Evolutionary conservation across 2,329 filamentous ascomycete species (phyloP), one percentile per base, ranked within the genome.

Genomic region (Ophiostoma tasmaniense): DNA sequence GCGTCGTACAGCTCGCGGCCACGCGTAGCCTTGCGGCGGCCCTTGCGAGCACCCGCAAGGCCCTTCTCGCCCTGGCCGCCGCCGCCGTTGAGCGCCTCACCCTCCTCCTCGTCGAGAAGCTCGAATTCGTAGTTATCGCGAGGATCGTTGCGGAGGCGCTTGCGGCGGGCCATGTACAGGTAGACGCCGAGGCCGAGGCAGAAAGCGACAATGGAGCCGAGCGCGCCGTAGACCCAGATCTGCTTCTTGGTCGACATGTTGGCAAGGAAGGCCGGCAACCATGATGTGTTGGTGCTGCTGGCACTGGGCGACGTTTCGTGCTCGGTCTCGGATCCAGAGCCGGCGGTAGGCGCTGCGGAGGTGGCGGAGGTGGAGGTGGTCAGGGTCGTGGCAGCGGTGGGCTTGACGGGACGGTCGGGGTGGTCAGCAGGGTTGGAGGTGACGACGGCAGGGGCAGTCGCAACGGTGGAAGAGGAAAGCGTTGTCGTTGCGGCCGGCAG

Each of bases 1-100:
- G 95, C 95, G 81, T 99, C 95, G 77, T 99, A 99, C 62, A 99
- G 81, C 80, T 98, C 94, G 35, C 94, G 93, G 1, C 92, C 95
- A 25, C 92, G 79, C 67, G 84, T 83, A 10, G 69, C 68, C 68
- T 71, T 73, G 73, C 85, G 83, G 69, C 82, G 81, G 22, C 80
- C 74, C 73, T 80, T 81, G 73, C 78, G 76, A 17, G 25, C 7
- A 33, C 64, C 45, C 3, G 65, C 33, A 61, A 61, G 28, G 52
- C 70, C 79, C 79, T 80, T 84, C 77, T 81, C 81, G 66, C 14
- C 37, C 35, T 65, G 52, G 52, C 45, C 64, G 59, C 64, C 61
- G 66, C 77, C 80, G 8, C 79, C 76, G 67, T 80, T 81, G 3
- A 87, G 77, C 35, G 84, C 83, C 73, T 88, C 82, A 20, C 84